Evolutionary conservation across 257 asterid genomes (phyloP).

Genomic region (Solanum clarkiae): DNA sequence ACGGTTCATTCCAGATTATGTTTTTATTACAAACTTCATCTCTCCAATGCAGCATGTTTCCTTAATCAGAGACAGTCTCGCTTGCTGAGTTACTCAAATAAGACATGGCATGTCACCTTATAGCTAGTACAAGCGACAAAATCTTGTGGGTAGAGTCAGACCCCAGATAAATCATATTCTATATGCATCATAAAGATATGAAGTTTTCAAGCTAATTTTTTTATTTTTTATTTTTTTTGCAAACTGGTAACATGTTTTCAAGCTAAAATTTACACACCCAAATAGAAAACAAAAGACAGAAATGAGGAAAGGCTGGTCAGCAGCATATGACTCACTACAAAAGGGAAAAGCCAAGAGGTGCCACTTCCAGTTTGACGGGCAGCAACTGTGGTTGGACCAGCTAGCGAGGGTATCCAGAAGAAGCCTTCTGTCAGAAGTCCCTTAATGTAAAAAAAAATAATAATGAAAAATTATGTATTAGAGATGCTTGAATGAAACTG

Average conservation of each 20-base stretch:
- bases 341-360: slow-evolving; percentile 94
- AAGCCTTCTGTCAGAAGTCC: slow-evolving; percentile 96
- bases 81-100: neutral
- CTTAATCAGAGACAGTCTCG: neutral
- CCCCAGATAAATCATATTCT: neutral
- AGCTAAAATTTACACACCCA: neutral
- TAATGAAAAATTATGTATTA: neutral
- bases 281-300: neutral
- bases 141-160: neutral
- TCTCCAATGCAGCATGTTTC: neutral
- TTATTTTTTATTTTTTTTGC: no score
- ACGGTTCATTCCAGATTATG: neutral
- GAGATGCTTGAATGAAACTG: neutral
- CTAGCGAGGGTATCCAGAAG: slow-evolving; percentile 96
- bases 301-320: slow-evolving; percentile 4
- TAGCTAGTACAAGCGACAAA: neutral
- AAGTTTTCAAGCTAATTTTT: no score
- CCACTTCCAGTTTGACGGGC: slow-evolving; percentile 91
- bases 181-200: neutral
- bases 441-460: slow-evolving; percentile 17
- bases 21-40: neutral
- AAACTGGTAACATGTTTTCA: neutral
- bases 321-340: slow-evolving; percentile 46
- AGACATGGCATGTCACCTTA: neutral
- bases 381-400: slow-evolving; percentile 93